phyloP scores from a whole-genome alignment of 345 rosid species.

The Populus ilicifolia region DNA sequence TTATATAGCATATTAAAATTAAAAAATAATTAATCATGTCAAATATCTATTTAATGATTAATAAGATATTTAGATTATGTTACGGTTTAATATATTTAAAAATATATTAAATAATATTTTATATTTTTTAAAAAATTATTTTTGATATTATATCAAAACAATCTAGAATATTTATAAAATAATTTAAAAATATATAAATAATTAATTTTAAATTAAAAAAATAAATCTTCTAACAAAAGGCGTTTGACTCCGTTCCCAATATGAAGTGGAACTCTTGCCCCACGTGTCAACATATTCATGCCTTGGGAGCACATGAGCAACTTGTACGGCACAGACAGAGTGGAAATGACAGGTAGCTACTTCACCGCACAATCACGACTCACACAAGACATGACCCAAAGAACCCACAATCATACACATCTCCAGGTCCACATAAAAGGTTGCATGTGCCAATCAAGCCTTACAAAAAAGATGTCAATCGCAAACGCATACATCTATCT shows the following conservation, averaged over 20 bases:
- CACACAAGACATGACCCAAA: not conserved
- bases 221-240: no score
- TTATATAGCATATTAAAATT: no score
- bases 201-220: no score
- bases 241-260: no score
- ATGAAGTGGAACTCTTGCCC: not conserved
- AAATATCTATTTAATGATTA: rapidly evolving
- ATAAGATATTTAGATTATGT: rapidly evolving
- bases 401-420: not conserved
- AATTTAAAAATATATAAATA: no score
- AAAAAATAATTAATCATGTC: rapidly evolving
- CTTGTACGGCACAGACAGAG: not conserved
- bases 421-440: constrained; percentile 9
- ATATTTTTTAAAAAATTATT: no score
- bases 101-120: no score
- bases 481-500: not conserved
- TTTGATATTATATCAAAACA: no score
- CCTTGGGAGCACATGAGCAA: constrained; percentile 7
- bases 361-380: not conserved
- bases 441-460: constrained; percentile 15
- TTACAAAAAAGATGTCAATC: not conserved
- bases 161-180: rapidly evolving
- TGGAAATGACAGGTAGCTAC: not conserved
- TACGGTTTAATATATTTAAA: rapidly evolving
- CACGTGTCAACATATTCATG: not conserved